Evolutionary conservation across 1,284 basidiomycete genomes (phyloP).

Genomic region (Stereum hirsutum): DNA sequence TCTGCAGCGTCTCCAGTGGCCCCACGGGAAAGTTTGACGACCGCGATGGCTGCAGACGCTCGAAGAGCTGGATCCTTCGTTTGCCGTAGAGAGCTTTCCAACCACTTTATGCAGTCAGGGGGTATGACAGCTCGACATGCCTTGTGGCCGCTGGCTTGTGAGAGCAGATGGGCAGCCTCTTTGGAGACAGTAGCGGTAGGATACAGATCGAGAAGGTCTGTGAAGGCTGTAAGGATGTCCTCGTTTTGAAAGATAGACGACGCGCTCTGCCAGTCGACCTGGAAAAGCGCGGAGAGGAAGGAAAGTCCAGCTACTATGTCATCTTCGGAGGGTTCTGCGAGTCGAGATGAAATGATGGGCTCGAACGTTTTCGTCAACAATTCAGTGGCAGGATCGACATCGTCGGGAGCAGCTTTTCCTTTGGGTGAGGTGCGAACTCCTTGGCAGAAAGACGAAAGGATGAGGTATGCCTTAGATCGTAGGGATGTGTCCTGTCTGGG

Average conservation of each 20-base stretch:
- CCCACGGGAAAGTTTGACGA: slow-evolving; percentile 70
- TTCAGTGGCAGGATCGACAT: slow-evolving; percentile 37
- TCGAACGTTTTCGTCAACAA: slow-evolving; percentile 38
- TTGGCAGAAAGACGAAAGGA: slow-evolving; percentile 57
- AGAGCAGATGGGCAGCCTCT: slow-evolving; percentile 60
- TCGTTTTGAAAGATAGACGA: slow-evolving; percentile 53
- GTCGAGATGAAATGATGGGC: slow-evolving; percentile 31
- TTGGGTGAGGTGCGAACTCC: slow-evolving; percentile 32
- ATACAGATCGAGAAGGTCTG: slow-evolving; percentile 58
- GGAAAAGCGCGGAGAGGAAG: slow-evolving; percentile 66
- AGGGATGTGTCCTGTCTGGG: slow-evolving; percentile 32
- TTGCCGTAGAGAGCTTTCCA: slow-evolving; percentile 45
- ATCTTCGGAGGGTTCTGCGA: slow-evolving; percentile 46
- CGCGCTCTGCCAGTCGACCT: slow-evolving; percentile 62
- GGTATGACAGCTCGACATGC: slow-evolving; percentile 53
- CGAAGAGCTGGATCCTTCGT: slow-evolving; percentile 37
- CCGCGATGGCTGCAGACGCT: slow-evolving; percentile 60
- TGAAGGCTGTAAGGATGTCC: slow-evolving; percentile 48
- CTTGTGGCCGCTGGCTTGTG: slow-evolving; percentile 68
- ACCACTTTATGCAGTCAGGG: slow-evolving; percentile 48
- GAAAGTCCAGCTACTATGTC: slow-evolving; percentile 43
- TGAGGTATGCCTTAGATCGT: slow-evolving; percentile 59
- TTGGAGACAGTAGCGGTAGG: slow-evolving; percentile 36
- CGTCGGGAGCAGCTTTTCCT: slow-evolving; percentile 18
- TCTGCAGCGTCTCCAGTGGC: slow-evolving; percentile 35